Percentiles rank a stretch among this genome's conserved stretches.
These are phyloP conservation scores for Berberis vulgaris DNA, from an alignment of 164 flowering plant species.

Conservation along the genomic window DNA sequence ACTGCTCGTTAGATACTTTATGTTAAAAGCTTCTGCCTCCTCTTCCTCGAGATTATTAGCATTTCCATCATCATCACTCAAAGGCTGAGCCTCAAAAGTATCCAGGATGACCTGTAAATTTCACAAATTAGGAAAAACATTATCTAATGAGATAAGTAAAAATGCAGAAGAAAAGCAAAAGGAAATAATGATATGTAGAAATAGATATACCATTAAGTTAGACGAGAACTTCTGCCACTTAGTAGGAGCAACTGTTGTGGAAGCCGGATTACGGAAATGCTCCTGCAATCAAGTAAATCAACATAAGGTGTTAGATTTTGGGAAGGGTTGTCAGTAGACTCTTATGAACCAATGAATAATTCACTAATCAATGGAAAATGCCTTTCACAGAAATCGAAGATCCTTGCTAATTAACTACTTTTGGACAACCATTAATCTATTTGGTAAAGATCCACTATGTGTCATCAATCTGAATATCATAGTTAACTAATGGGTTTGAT, in stretches of 20 bases:
- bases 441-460: no score
- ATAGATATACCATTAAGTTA: slow-evolving; percentile 54
- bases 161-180: slow-evolving; percentile 2
- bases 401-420: background rate
- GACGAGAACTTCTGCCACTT: slow-evolving; percentile 95
- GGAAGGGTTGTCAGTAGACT: background rate
- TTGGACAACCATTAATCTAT: no score
- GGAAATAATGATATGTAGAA: background rate
- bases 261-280: slow-evolving; percentile 69
- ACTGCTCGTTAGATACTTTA: slow-evolving; percentile 95
- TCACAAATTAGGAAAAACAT: slow-evolving; percentile 4
- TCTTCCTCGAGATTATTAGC: slow-evolving; percentile 79
- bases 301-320: background rate
- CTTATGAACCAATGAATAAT: background rate
- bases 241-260: slow-evolving; percentile 39
- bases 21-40: slow-evolving; percentile 73
- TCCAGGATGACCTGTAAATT: slow-evolving; percentile 63
- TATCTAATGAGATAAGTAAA: background rate
- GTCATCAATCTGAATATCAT: no score
- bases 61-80: slow-evolving; percentile 92
- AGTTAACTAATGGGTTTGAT: no score
- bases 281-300: slow-evolving; percentile 45
- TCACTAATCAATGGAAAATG: background rate
- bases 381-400: background rate
- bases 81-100: slow-evolving; percentile 94